Conservation (phyloP, 108 stramenopile species). For the Discostella stelligeroides region DNA sequence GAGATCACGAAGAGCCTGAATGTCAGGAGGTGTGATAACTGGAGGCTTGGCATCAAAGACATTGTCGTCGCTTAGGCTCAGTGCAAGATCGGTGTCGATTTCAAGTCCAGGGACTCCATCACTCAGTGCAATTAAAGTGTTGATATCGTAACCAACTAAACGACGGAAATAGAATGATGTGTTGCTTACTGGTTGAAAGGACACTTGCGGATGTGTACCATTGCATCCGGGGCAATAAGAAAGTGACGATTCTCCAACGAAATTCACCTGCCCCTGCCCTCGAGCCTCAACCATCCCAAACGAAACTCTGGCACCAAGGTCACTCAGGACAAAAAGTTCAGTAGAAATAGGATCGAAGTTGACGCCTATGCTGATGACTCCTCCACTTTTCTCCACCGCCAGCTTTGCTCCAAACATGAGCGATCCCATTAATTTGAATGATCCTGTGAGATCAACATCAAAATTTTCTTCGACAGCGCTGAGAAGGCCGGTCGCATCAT, state of each 20-base stretch:
- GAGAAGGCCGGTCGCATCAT: slow-evolving; percentile 14
- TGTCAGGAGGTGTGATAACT: slow-evolving; percentile 8
- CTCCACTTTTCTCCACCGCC: neutral
- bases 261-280: neutral
- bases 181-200: slow-evolving; percentile 2
- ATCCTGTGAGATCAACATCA: slow-evolving; percentile 1
- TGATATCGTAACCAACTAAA: slow-evolving; percentile 1
- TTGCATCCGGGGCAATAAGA: slow-evolving; percentile 12
- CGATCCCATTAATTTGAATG: neutral
- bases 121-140: slow-evolving; percentile 1
- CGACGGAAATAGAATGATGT: slow-evolving; percentile 24
- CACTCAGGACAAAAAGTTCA: slow-evolving; percentile 10
- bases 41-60: slow-evolving; percentile 27
- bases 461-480: slow-evolving; percentile 15
- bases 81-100: slow-evolving; percentile 7
- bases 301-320: neutral
- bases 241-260: slow-evolving; percentile 8
- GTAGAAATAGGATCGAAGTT: slow-evolving; percentile 27
- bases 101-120: slow-evolving; percentile 18
- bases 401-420: slow-evolving; percentile 15
- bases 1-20: slow-evolving; percentile 13
- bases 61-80: slow-evolving; percentile 18
- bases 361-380: neutral
- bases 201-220: neutral
- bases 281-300: slow-evolving; percentile 22